These are phyloP conservation scores for Diaporthe citri DNA, from an alignment of 2,329 filamentous ascomycete species.

Conservation along the genomic window DNA sequence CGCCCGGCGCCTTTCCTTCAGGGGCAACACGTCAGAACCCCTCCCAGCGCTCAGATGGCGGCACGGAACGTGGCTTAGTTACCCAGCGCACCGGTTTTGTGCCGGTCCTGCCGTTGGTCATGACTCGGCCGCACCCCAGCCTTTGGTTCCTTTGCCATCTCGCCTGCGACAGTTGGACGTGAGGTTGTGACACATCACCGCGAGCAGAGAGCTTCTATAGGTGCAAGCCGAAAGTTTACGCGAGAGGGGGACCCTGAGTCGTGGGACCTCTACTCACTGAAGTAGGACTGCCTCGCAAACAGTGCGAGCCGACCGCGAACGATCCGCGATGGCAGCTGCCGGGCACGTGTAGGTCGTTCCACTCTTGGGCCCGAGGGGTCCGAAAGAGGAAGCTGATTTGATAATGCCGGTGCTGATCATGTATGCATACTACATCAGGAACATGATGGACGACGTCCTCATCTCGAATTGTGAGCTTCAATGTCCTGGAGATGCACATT, in stretches of 20 bases:
- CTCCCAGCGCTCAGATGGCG: constrained; percentile 6
- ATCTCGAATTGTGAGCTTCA: constrained; percentile 51
- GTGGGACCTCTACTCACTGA: neutral
- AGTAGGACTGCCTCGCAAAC: neutral
- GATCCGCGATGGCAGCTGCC: constrained; percentile 19
- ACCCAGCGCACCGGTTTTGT: constrained; percentile 4
- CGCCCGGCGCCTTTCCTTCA: neutral
- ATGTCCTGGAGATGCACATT: neutral
- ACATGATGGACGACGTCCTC: constrained; percentile 58
- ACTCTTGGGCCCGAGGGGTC: neutral
- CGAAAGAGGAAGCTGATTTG: constrained; percentile 19
- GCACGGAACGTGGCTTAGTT: constrained; percentile 9
- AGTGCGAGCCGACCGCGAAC: neutral
- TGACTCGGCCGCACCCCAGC: neutral
- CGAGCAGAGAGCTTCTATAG: neutral
- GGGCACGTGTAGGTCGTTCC: constrained; percentile 34
- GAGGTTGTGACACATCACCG: constrained; percentile 7
- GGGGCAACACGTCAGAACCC: constrained; percentile 9
- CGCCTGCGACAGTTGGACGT: neutral
- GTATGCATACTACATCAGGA: constrained; percentile 43
- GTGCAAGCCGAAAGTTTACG: constrained; percentile 1
- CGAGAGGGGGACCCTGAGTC: neutral
- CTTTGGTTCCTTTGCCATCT: neutral
- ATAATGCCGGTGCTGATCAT: constrained; percentile 27
- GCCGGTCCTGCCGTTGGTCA: constrained; percentile 1